These are phyloP conservation scores for Sclerospora graminicola DNA, from an alignment of 352 stramenopile genomes.

Conservation along the genomic window DNA sequence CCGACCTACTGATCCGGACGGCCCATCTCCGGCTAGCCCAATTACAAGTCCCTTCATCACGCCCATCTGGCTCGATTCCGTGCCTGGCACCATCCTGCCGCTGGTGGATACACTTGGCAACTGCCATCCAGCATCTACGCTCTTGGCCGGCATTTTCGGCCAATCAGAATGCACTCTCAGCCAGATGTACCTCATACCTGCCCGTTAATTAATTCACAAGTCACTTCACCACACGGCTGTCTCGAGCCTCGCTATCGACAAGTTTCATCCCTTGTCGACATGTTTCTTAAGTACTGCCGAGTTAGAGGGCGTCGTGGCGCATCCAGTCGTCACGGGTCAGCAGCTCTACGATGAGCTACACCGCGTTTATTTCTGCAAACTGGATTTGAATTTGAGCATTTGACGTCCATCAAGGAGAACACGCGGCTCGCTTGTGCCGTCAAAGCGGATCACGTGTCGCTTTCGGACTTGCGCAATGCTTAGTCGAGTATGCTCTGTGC, in stretches of 20 bases:
- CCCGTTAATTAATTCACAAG: too few relatives aligned
- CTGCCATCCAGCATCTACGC: too few relatives aligned
- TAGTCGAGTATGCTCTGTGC: conserved; percentile 73
- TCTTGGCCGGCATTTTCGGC: too few relatives aligned
- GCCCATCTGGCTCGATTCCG: too few relatives aligned
- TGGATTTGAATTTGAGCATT: conserved; percentile 73
- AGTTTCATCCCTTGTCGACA: conserved; percentile 48
- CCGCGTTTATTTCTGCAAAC: conserved; percentile 64
- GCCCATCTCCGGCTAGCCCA: too few relatives aligned
- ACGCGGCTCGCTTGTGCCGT: conserved; percentile 48
- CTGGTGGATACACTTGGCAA: too few relatives aligned
- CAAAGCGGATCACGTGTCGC: conserved; percentile 42
- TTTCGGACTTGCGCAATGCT: conserved; percentile 62
- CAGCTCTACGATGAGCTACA: conserved; percentile 52
- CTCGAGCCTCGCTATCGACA: conserved; percentile 21
- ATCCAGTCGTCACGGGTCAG: conserved; percentile 23
- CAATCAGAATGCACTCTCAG: too few relatives aligned
- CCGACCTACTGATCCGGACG: too few relatives aligned
- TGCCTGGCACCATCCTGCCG: too few relatives aligned
- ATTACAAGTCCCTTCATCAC: too few relatives aligned
- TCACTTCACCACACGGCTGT: too few relatives aligned
- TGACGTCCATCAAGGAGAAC: conserved; percentile 50
- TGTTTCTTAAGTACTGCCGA: conserved; percentile 12
- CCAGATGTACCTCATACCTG: too few relatives aligned
- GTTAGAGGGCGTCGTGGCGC: conserved; percentile 14